Evolutionary conservation across 179 eudicot genomes (phyloP), one percentile per base, ranked within the genome.

Genomic region (Actinidia chinensis): DNA sequence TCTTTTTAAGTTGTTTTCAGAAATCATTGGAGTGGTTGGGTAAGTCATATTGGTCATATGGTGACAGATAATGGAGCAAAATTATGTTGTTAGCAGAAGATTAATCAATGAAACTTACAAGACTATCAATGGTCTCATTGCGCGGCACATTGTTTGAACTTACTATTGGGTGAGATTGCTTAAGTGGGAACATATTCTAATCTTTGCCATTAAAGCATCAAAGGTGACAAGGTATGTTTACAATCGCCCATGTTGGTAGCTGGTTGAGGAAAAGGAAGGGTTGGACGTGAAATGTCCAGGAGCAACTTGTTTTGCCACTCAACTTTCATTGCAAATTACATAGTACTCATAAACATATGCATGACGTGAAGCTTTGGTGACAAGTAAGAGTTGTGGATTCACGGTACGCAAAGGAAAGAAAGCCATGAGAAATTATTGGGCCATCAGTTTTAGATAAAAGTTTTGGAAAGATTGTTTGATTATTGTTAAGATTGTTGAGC

Each of bases 261-360:
- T 75, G 18, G 78, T 13, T 61, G 3, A 75, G 76, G 51, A 73
- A n/a, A n/a, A n/a, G n/a, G n/a, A n/a, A n/a, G n/a, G n/a, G n/a
- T n/a, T n/a, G n/a, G n/a, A n/a, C n/a, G n/a, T n/a, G n/a, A n/a
- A n/a, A n/a, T n/a, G n/a, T n/a, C n/a, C n/a, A n/a, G n/a, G n/a
- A n/a, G n/a, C n/a, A n/a, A n/a, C n/a, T n/a, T n/a, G n/a, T n/a
- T n/a, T n/a, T n/a, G n/a, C n/a, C n/a, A n/a, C n/a, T n/a, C n/a
- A n/a, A n/a, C n/a, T n/a, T n/a, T n/a, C n/a, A n/a, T n/a, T n/a
- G n/a, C n/a, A n/a, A n/a, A n/a, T n/a, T n/a, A n/a, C n/a, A n/a
- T n/a, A n/a, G n/a, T n/a, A n/a, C n/a, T n/a, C n/a, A n/a, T n/a
- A n/a, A n/a, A n/a, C n/a, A n/a, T n/a, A n/a, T n/a, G n/a, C n/a